Evolutionary conservation across 805 yeast genomes (phyloP).

Genomic region (Candida saitoana): DNA sequence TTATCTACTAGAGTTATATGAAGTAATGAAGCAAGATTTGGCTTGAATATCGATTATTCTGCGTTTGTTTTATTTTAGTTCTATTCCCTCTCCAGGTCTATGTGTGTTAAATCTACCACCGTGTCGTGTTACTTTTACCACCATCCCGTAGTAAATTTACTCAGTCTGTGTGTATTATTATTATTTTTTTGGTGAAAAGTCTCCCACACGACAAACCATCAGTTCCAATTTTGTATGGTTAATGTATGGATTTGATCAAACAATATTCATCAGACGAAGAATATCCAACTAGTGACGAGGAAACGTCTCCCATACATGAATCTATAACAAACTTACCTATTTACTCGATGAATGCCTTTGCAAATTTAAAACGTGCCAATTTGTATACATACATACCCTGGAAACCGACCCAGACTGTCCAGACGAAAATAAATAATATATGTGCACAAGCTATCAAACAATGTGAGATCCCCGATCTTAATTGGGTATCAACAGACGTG

Average conservation of each 20-base stretch:
- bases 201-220: constrained; percentile 1
- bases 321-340: not conserved
- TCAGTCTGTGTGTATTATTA: too few species aligned
- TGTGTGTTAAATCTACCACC: too few species aligned
- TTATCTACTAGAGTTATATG: too few species aligned
- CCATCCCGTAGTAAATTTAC: too few species aligned
- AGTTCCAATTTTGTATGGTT: not conserved
- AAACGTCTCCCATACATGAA: not conserved
- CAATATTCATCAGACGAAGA: constrained; percentile 11
- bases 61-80: too few species aligned
- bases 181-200: not conserved
- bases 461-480: constrained; percentile 1
- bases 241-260: constrained; percentile 8
- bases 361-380: constrained; percentile 2
- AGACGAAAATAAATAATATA: constrained; percentile 2
- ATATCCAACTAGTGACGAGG: constrained; percentile 1
- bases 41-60: too few species aligned
- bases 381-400: constrained; percentile 7
- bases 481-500: not conserved
- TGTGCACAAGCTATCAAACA: constrained; percentile 1
- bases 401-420: constrained; percentile 1
- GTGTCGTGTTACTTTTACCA: too few species aligned
- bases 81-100: too few species aligned
- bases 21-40: too few species aligned
- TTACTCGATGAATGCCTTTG: constrained; percentile 4